phyloP scores from a whole-genome alignment of 768 basidiomycete genomes.

The Xerocomus spinulosus region DNA sequence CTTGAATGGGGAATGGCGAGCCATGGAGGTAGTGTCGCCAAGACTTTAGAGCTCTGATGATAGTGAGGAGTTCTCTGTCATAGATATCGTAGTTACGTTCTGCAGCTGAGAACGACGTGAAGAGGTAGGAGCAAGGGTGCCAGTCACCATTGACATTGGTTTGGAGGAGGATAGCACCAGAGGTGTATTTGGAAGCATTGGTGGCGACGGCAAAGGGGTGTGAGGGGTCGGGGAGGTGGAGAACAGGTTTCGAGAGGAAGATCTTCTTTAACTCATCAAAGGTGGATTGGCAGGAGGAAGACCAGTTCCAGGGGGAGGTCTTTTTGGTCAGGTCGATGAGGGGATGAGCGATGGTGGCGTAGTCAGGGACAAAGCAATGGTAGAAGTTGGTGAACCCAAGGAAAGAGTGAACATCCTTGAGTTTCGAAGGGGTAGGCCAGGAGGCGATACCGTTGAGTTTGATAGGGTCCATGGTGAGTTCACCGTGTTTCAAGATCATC shows the following conservation, averaged over 20 bases:
- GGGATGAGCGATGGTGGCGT: not conserved
- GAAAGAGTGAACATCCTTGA: not conserved
- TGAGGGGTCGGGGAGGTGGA: not conserved
- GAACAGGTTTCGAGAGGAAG: not conserved
- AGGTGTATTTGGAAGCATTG: not conserved
- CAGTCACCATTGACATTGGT: not conserved
- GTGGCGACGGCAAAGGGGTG: not conserved
- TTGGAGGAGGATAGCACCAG: not conserved
- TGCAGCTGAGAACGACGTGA: slow-evolving; percentile 1
- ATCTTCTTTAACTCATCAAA: not conserved
- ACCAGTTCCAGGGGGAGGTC: not conserved
- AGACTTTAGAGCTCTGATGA: not conserved
- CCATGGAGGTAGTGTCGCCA: not conserved
- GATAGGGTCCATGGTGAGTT: not conserved
- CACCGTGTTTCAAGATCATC: not conserved
- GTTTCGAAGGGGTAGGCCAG: not conserved
- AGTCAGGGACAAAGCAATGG: not conserved
- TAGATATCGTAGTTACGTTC: slow-evolving; percentile 48
- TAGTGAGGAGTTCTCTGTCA: slow-evolving; percentile 21
- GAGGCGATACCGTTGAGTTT: not conserved
- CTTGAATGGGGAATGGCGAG: slow-evolving; percentile 24
- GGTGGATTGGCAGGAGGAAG: not conserved
- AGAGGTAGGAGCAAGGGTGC: not conserved
- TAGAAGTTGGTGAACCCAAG: not conserved
- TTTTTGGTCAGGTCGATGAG: not conserved